Evolutionary conservation across 768 basidiomycete species (phyloP).

Genomic region (Fibroporia radiculosa): DNA sequence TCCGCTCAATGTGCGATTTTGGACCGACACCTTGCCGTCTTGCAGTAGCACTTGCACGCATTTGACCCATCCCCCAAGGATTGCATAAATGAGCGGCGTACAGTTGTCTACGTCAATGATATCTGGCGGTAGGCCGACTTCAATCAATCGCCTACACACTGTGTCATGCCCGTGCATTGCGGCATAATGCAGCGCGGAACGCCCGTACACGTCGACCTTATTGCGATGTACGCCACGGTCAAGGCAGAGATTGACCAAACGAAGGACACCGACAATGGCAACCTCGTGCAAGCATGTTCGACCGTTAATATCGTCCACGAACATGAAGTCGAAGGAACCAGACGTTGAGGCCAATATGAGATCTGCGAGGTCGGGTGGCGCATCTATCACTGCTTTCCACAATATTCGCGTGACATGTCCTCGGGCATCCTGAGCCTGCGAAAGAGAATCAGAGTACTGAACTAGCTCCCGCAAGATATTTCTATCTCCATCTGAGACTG

Average conservation of each 20-base stretch:
- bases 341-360: slow-evolving; percentile 62
- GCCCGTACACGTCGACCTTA: slow-evolving; percentile 83
- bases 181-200: slow-evolving; percentile 91
- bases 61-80: slow-evolving; percentile 72
- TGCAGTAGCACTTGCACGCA: slow-evolving; percentile 81
- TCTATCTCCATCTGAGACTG: slow-evolving; percentile 54
- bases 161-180: slow-evolving; percentile 83
- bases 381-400: slow-evolving; percentile 87
- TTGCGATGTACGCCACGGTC: slow-evolving; percentile 61
- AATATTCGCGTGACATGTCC: slow-evolving; percentile 82
- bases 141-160: slow-evolving; percentile 71
- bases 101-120: slow-evolving; percentile 89
- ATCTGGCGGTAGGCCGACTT: slow-evolving; percentile 56
- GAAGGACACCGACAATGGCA: slow-evolving; percentile 72
- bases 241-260: slow-evolving; percentile 77
- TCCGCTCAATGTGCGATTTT: slow-evolving; percentile 46
- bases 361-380: slow-evolving; percentile 63
- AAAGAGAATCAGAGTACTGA: slow-evolving; percentile 58
- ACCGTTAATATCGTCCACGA: slow-evolving; percentile 95
- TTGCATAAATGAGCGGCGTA: slow-evolving; percentile 90
- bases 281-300: slow-evolving; percentile 92
- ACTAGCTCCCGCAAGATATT: slow-evolving; percentile 62
- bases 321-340: slow-evolving; percentile 78
- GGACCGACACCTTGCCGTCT: slow-evolving; percentile 57
- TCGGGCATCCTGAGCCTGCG: slow-evolving; percentile 50